A percentile compares a stretch with the other conserved stretches of the same genome.
Conservation (phyloP, 805 yeast genomes). For the Myxozyma neglecta region DNA sequence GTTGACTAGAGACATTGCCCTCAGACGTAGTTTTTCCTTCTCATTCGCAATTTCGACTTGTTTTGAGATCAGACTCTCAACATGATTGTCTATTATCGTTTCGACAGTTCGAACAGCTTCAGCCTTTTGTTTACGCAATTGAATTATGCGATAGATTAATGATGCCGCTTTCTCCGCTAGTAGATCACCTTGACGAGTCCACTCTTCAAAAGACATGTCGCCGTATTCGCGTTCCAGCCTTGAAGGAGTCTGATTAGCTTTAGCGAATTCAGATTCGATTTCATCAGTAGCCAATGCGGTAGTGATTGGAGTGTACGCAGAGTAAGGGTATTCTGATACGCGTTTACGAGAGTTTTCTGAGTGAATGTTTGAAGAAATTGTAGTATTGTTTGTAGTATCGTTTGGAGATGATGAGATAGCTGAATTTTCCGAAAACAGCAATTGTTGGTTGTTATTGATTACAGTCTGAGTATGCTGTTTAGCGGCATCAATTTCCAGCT, state of each 20-base stretch:
- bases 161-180: conserved; percentile 13
- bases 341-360: not conserved
- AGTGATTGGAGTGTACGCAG: conserved; percentile 15
- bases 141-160: conserved; percentile 6
- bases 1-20: conserved; percentile 2
- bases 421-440: too few relatives aligned
- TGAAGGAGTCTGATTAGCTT: conserved; percentile 4
- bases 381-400: not conserved
- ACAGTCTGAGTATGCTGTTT: too few relatives aligned
- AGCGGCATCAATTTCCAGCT: too few relatives aligned
- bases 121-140: conserved; percentile 9
- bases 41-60: not conserved
- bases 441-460: too few relatives aligned
- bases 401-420: too few relatives aligned
- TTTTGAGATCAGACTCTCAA: not conserved
- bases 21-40: conserved; percentile 12
- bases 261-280: conserved; percentile 6
- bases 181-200: conserved; percentile 13
- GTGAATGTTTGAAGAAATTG: not conserved
- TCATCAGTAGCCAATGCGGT: conserved; percentile 15
- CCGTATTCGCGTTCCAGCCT: conserved; percentile 13
- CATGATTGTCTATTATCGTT: conserved; percentile 13
- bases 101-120: conserved; percentile 17
- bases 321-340: conserved; percentile 13
- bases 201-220: conserved; percentile 23